Evolutionary conservation across 139 green algal species (phyloP).

Genomic region (Chlamydomonas asymmetrica): DNA sequence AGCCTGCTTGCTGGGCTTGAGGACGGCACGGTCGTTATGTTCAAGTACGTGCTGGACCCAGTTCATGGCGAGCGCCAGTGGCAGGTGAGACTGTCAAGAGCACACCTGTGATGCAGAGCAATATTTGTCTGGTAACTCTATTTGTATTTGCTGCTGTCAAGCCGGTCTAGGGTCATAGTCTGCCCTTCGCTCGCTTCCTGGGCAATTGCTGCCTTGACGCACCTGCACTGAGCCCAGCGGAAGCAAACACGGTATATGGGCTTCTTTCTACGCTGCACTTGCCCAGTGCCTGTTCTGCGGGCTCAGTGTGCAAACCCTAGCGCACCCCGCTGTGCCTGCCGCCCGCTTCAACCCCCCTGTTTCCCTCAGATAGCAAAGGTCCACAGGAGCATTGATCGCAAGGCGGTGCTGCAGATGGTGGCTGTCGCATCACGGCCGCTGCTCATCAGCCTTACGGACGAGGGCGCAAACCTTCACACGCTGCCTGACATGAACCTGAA

Average conservation of each 20-base stretch:
- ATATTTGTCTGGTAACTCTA: neutral
- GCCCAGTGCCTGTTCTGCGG: too few relatives aligned
- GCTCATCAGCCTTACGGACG: constrained; percentile 25
- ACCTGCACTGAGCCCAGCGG: too few relatives aligned
- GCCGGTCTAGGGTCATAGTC: too few relatives aligned
- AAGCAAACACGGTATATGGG: too few relatives aligned
- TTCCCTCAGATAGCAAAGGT: constrained; percentile 12
- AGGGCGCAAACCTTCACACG: constrained; percentile 26
- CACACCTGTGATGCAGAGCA: neutral
- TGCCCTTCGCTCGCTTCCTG: too few relatives aligned
- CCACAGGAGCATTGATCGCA: constrained; percentile 31
- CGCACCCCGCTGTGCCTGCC: too few relatives aligned
- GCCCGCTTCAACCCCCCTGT: too few relatives aligned
- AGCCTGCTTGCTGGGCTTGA: constrained; percentile 27
- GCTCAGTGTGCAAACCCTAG: too few relatives aligned
- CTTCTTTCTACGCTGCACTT: too few relatives aligned
- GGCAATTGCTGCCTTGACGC: too few relatives aligned
- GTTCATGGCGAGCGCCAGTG: neutral
- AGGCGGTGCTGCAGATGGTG: constrained; percentile 37
- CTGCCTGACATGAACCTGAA: constrained; percentile 26
- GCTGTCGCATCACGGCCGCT: neutral
- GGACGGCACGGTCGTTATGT: constrained; percentile 34
- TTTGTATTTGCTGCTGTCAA: too few relatives aligned
- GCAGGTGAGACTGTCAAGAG: constrained; percentile 12
- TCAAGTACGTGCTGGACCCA: neutral